Evolutionary conservation across 1,139 yeast species (phyloP).

Genomic region (Pichia sp.): DNA sequence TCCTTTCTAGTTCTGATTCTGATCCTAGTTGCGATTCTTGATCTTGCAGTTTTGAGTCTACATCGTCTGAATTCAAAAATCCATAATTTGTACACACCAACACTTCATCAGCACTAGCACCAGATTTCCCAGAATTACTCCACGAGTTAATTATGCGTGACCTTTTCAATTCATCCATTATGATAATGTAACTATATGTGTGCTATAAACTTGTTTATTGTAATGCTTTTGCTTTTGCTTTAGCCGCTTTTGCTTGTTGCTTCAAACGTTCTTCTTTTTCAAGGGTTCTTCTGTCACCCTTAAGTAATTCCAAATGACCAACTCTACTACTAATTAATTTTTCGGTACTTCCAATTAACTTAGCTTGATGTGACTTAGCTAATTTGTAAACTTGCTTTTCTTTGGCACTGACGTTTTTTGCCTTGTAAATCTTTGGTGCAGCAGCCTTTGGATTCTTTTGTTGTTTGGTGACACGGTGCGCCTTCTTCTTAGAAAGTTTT

Average conservation of each 20-base stretch:
- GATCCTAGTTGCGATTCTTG: constrained; percentile 11
- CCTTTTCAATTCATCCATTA: too few species aligned
- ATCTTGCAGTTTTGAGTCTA: too few species aligned
- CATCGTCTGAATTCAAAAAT: constrained; percentile 7
- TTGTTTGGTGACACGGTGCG: constrained; percentile 47
- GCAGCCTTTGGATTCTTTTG: constrained; percentile 61
- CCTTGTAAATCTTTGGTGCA: constrained; percentile 68
- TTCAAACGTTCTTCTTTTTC: constrained; percentile 44
- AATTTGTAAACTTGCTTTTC: constrained; percentile 42
- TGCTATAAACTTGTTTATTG: too few species aligned
- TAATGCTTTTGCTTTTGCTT: background rate
- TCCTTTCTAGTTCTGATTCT: constrained; percentile 11
- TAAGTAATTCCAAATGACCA: constrained; percentile 89
- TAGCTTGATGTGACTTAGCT: constrained; percentile 46
- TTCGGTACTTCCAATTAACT: constrained; percentile 51
- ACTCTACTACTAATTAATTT: constrained; percentile 81
- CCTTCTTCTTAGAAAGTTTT: constrained; percentile 41
- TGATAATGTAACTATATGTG: too few species aligned
- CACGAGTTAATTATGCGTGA: constrained; percentile 6
- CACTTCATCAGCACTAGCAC: background rate
- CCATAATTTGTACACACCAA: constrained; percentile 2
- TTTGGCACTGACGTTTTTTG: constrained; percentile 48
- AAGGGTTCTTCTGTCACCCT: constrained; percentile 83
- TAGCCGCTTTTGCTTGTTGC: constrained; percentile 6
- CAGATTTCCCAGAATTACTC: constrained; percentile 4